These are phyloP conservation scores for Alternaria triticimaculans DNA, from an alignment of 2,329 filamentous ascomycete species.

Conservation along the genomic window DNA sequence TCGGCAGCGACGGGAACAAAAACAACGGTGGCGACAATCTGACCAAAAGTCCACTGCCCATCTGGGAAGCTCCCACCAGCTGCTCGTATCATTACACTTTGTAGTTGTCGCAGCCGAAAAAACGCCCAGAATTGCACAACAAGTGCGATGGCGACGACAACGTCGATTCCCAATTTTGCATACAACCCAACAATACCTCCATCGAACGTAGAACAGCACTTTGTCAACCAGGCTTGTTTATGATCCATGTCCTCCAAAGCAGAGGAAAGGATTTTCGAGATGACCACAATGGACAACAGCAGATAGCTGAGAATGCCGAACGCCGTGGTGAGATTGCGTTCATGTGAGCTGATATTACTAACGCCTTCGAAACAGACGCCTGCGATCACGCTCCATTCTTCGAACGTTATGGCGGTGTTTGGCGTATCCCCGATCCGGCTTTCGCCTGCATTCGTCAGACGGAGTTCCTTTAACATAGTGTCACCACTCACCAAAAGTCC, in stretches of 20 bases:
- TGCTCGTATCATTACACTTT: constrained; percentile 18
- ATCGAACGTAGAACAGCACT: background rate
- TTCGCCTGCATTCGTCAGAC: background rate
- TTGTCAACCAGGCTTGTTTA: background rate
- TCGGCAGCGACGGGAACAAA: constrained; percentile 28
- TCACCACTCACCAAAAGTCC: constrained; percentile 14
- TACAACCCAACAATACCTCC: background rate
- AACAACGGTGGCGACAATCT: constrained; percentile 25
- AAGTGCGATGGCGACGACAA: background rate
- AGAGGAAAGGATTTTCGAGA: constrained; percentile 7
- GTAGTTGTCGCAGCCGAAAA: constrained; percentile 22
- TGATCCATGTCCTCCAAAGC: background rate
- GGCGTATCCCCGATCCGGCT: constrained; percentile 9
- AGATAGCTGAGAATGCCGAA: constrained; percentile 15
- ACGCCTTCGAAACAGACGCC: constrained; percentile 8
- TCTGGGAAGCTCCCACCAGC: constrained; percentile 19
- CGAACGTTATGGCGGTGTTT: constrained; percentile 8
- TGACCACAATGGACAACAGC: constrained; percentile 8
- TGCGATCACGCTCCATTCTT: constrained; percentile 14
- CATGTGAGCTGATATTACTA: background rate
- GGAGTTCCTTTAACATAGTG: background rate
- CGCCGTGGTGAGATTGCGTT: background rate
- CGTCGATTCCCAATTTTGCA: background rate
- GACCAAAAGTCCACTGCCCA: constrained; percentile 29
- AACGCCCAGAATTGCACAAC: constrained; percentile 27